Evolutionary conservation across 306 rosid genomes (phyloP), one percentile per base, ranked within the genome.

Genomic region (Trifolium repens): DNA sequence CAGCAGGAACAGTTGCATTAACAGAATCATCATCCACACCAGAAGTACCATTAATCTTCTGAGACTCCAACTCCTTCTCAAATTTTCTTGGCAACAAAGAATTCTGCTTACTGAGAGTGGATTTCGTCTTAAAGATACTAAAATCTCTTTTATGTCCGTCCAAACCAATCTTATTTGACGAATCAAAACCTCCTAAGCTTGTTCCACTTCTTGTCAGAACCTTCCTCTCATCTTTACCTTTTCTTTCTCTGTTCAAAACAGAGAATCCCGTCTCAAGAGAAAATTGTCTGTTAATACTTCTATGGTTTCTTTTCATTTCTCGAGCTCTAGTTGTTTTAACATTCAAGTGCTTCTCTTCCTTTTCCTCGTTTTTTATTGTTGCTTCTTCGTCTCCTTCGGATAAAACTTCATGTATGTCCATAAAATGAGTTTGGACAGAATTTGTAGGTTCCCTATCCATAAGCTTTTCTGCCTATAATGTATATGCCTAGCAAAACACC

Each of bases 251-350:
- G 50, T 63, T 78, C 53, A 90, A 84, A 80, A 80, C 87, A 4
- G 91, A 84, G 37, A 89, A 89, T 7, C 94, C 96, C 0, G 98
- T 93, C 82, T 90, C 98, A 2, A 93, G 80, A 1, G 98, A 93
- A 61, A 93, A 87, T 63, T 89, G 94, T 72, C 91, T 68, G 50
- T 76, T 81, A 15, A 92, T 76, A 79, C 85, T 73, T 80, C 85
- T 79, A 9, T 62, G 76, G 5, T 64, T 64, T 32, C 82, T 85
- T 79, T 66, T 91, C 22, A 68, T 19, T 8, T 86, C 87, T 59
- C 89, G 52, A 32, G 53, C 39, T 77, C 68, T 79, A 14, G 52
- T 69, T 35, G 74, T 74, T 81, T 69, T 85, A 17, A 17, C 19
- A 37, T 79, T 82, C 44, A 63, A 12, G 15, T 69, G 65, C 77